Base-by-base conservation (phyloP, 306 rosid genomes). In the Abrus pulchellus region DNA sequence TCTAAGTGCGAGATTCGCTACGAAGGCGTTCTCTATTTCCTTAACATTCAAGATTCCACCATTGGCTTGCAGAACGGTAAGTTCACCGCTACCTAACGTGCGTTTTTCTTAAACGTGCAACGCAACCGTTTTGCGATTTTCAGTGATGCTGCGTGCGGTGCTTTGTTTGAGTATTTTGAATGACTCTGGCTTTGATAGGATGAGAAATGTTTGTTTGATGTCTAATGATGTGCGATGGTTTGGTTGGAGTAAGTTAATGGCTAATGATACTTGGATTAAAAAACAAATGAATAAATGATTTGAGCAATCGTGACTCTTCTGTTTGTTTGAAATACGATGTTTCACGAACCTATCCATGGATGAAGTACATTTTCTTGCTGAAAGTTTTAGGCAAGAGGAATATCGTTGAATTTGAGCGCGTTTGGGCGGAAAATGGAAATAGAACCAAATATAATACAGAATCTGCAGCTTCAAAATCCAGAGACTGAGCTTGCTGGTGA, bases 1-100 rank as follows among this genome's bases (percentile, higher is more conserved):
- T 88, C 97, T 74, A 91, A 83, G 86, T 83, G 44, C 82, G 97
- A 93, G 64, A 85, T 93, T 79, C 91, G 96, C 54, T 90, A 93
- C 87, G 97, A 93, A 67, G 97, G 97, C 30, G 67, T 88, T 60
- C 88, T 90, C 14, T 86, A 78, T 74, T 41, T 50, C 74, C 89
- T 92, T 49, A 77, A 84, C 64, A 59, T 83, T 53, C 83, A 82
- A 0, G 89, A 85, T 83, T 89, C 92, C 65, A 88, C 89, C 88
- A 86, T 93, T 44, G 90, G 91, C 84, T 86, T 93, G 68, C 83
- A 82, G 75, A 79, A 84, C 57, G 97, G 97, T 90, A 34, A 59
- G 53, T 76, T 9, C 0, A 9, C 48, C 44, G 48, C 33, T 38
- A 13, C 11, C n/a, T 27, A 34, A 49, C 62, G 38, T 9, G 4